A percentile compares a stretch with the other conserved stretches of the same genome.
phyloP scores from a whole-genome alignment of 1,139 yeast species.

The Spencermartinsiella ligniputridi region DNA sequence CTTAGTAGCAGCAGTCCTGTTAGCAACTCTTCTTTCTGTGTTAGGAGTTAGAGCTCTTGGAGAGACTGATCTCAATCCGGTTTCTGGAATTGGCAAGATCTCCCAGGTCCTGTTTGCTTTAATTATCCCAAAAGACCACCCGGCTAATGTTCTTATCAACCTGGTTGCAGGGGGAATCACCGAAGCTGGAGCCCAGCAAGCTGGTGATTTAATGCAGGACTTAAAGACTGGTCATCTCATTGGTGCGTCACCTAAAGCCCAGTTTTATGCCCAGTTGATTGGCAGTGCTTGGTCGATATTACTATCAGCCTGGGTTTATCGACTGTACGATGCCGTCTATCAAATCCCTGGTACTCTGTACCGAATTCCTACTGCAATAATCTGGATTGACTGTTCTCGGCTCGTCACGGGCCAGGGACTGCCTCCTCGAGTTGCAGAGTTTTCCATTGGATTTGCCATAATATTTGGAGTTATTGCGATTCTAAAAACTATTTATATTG shows the following conservation, averaged over 20 bases:
- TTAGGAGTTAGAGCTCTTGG: slow-evolving; percentile 92
- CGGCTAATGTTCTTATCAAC: slow-evolving; percentile 78
- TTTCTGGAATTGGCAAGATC: slow-evolving; percentile 90
- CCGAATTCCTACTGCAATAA: slow-evolving; percentile 89
- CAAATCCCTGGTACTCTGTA: slow-evolving; percentile 76
- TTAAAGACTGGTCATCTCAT: slow-evolving; percentile 87
- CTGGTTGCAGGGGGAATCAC: slow-evolving; percentile 95
- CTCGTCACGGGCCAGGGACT: slow-evolving; percentile 87
- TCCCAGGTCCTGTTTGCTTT: slow-evolving; percentile 86
- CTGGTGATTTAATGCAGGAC: slow-evolving; percentile 97
- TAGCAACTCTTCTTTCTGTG: slow-evolving; percentile 76
- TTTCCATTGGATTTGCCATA: slow-evolving; percentile 61
- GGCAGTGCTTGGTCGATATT: slow-evolving; percentile 84
- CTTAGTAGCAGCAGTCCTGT: slow-evolving; percentile 57
- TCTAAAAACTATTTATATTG: slow-evolving; percentile 28
- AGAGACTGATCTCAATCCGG: slow-evolving; percentile 95
- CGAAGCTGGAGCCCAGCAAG: slow-evolving; percentile 99
- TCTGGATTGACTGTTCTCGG: slow-evolving; percentile 95
- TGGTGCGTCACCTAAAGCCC: slow-evolving; percentile 92
- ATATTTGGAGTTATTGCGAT: slow-evolving; percentile 69
- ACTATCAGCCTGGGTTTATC: slow-evolving; percentile 76
- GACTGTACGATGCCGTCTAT: slow-evolving; percentile 74
- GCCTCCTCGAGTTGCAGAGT: slow-evolving; percentile 70
- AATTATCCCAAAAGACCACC: slow-evolving; percentile 68
- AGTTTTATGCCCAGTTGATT: slow-evolving; percentile 80